Evolutionary conservation across 1,139 yeast species (phyloP).

Genomic region (Pichia sp.): DNA sequence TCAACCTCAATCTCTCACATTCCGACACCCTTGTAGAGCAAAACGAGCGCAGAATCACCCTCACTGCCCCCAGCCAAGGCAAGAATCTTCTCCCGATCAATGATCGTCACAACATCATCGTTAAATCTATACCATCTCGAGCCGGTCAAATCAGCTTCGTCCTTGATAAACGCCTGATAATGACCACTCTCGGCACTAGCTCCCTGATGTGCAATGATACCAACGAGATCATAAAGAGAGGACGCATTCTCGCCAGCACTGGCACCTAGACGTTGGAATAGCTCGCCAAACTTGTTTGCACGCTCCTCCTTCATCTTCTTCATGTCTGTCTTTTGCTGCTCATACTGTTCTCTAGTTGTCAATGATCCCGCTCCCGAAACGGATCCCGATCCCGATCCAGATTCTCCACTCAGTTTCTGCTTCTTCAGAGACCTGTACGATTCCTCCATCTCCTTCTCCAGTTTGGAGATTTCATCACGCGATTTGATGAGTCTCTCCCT

Average conservation of each 20-base stretch:
- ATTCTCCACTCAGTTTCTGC: constrained; percentile 33
- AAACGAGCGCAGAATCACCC: constrained; percentile 87
- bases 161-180: constrained; percentile 82
- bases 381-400: too few relatives aligned
- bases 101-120: constrained; percentile 81
- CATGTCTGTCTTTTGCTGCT: constrained; percentile 42
- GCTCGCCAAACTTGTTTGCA: constrained; percentile 38
- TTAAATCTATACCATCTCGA: constrained; percentile 91
- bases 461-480: constrained; percentile 70
- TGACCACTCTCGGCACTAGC: constrained; percentile 97
- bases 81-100: constrained; percentile 74
- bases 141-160: constrained; percentile 55
- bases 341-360: constrained; percentile 33
- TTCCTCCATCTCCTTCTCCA: constrained; percentile 71
- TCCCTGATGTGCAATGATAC: constrained; percentile 90
- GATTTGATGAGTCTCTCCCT: constrained; percentile 58
- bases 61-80: constrained; percentile 95
- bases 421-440: constrained; percentile 72
- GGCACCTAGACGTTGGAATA: constrained; percentile 35
- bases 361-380: too few relatives aligned
- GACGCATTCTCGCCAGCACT: constrained; percentile 70
- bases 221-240: constrained; percentile 74
- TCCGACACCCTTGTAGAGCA: constrained; percentile 78
- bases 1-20: too few relatives aligned
- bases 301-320: constrained; percentile 40